Evolutionary conservation across 2,329 filamentous ascomycete species (phyloP).

Genomic region (Paecilomyces variotii): DNA sequence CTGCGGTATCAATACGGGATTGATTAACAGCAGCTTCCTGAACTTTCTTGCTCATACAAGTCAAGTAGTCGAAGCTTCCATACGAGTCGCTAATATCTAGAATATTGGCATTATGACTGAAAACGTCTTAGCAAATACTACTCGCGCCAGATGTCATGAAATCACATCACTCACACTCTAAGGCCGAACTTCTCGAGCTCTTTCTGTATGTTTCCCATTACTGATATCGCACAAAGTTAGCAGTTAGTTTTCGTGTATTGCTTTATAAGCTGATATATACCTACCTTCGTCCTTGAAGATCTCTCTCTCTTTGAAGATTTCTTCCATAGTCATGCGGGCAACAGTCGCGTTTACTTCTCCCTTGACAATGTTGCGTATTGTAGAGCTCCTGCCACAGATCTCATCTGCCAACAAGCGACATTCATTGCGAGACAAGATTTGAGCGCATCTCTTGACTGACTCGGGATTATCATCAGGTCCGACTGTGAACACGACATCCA

Average conservation of each 20-base stretch:
- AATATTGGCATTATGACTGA: conserved; percentile 63
- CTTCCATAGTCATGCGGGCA: conserved; percentile 86
- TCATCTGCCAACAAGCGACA: conserved; percentile 33
- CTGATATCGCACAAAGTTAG: conserved; percentile 21
- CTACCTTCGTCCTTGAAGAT: conserved; percentile 63
- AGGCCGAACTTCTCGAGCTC: conserved; percentile 77
- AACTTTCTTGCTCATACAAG: conserved; percentile 71
- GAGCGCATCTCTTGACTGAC: conserved; percentile 72
- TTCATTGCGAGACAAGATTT: conserved; percentile 61
- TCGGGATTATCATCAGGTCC: conserved; percentile 66
- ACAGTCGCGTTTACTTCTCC: conserved; percentile 79
- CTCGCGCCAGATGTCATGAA: not conserved
- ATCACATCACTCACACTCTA: conserved; percentile 46
- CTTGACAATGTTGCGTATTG: conserved; percentile 85
- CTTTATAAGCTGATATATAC: not conserved
- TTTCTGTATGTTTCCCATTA: conserved; percentile 66
- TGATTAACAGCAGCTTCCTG: conserved; percentile 81
- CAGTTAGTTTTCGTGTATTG: conserved; percentile 14
- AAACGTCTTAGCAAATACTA: conserved; percentile 28
- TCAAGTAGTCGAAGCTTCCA: conserved; percentile 67
- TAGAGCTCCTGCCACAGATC: conserved; percentile 53
- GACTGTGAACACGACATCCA: conserved; percentile 80
- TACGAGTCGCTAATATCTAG: conserved; percentile 81
- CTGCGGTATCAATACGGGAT: conserved; percentile 55
- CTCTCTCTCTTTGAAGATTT: conserved; percentile 72